Evolutionary conservation across 2,329 filamentous ascomycete genomes (phyloP), one percentile per base, ranked within the genome.

Genomic region (Fusarium sp.): DNA sequence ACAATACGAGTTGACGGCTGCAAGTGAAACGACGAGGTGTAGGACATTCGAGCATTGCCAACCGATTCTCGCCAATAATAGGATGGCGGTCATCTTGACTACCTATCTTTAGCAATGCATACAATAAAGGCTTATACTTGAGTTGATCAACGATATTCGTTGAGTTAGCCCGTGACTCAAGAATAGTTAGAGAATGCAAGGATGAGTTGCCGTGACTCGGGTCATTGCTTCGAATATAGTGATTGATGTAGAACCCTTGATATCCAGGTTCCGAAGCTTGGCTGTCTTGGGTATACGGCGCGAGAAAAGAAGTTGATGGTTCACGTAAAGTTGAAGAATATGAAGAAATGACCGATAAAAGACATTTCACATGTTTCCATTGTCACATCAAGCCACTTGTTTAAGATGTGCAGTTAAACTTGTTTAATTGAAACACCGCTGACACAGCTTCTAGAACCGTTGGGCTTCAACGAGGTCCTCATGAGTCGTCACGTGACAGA

Each of bases 401-500:
- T 62, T 43, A 18, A 66, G 32, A 25, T 27, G 12, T 43, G 10
- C 50, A 43, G 8, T 20, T 25, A 47, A 49, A 43, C 24, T 44
- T 38, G 24, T 30, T 20, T 47, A 18, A 20, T 34, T 62, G 55
- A 50, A 66, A 66, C 44, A 66, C 9, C 9, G 34, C 53, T 66
- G 32, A 47, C n/a, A 66, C 42, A 30, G n/a, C 47, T 20, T 53
- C 50, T 40, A 52, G 32, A 38, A 40, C 8, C 24, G 20, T 54
- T 49, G n/a, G 54, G 43, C 34, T 24, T n/a, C 38, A 3, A 61
- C 32, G 7, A 32, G 16, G 7, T 16, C 3, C 25, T 52, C 50
- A 52, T 42, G 9, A 27, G 9, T 43, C 15, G 8, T 75, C 73
- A 75, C 73, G 73, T 75, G 73, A 75, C 11, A 1, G 0, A 2